Conservation (phyloP, 371 early-diverging fungal genomes). For the Mucor piriformis region DNA sequence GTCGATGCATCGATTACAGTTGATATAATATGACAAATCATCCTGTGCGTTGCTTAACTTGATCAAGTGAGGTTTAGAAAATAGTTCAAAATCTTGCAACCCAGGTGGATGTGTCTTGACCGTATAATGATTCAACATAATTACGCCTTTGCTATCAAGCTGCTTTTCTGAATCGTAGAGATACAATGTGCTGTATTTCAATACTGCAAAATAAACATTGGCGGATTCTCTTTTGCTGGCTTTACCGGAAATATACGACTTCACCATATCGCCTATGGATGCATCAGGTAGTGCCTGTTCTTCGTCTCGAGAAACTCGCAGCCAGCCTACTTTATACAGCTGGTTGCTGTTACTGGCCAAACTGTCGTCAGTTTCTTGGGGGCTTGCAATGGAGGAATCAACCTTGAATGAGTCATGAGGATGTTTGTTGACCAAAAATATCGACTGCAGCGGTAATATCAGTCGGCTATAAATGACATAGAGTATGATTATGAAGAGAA, state of each 20-base stretch:
- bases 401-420: background rate
- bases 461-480: background rate
- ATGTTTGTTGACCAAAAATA: background rate
- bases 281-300: slow-evolving; percentile 28
- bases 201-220: slow-evolving; percentile 73
- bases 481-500: background rate
- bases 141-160: slow-evolving; percentile 78
- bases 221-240: slow-evolving; percentile 30
- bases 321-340: slow-evolving; percentile 57
- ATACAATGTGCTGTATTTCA: slow-evolving; percentile 79
- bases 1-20: slow-evolving; percentile 64
- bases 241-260: slow-evolving; percentile 39
- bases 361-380: background rate
- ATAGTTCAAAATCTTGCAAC: slow-evolving; percentile 63
- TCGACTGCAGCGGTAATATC: background rate
- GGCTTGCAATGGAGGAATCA: background rate
- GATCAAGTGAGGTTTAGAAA: slow-evolving; percentile 58
- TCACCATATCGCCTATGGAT: slow-evolving; percentile 44
- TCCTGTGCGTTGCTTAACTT: slow-evolving; percentile 33
- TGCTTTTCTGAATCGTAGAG: slow-evolving; percentile 85
- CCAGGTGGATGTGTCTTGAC: slow-evolving; percentile 68
- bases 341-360: background rate
- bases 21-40: slow-evolving; percentile 49
- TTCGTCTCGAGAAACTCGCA: slow-evolving; percentile 43
- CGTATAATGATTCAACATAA: slow-evolving; percentile 65